Evolutionary conservation across 2,329 filamentous ascomycete species (phyloP).

Genomic region (Colletotrichum karsti): DNA sequence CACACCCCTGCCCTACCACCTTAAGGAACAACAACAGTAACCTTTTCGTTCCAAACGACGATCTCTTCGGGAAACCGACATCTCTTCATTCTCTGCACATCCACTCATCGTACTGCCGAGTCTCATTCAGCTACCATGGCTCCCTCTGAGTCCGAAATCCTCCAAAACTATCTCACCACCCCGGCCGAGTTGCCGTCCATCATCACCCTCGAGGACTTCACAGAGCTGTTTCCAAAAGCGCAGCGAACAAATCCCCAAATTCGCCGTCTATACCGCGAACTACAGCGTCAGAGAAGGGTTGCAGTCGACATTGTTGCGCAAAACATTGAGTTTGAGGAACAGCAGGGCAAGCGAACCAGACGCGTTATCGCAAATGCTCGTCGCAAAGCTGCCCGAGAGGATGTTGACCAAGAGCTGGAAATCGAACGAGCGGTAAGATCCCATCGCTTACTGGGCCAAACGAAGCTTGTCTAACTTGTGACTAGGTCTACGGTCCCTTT

Average conservation of each 20-base stretch:
- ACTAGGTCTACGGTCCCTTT: constrained; percentile 66
- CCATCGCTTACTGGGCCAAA: background rate
- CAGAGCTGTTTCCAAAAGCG: constrained; percentile 75
- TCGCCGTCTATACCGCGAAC: constrained; percentile 77
- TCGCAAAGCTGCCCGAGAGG: constrained; percentile 60
- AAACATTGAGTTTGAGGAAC: constrained; percentile 73
- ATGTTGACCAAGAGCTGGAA: constrained; percentile 70
- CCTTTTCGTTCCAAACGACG: background rate
- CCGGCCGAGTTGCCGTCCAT: constrained; percentile 79
- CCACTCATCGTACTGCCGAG: too few species aligned
- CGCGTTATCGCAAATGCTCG: constrained; percentile 64
- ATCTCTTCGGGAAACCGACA: too few species aligned
- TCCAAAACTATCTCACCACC: constrained; percentile 80
- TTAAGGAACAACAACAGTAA: background rate
- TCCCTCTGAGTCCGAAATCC: constrained; percentile 77
- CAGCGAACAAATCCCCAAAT: constrained; percentile 74
- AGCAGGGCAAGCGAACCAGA: constrained; percentile 65
- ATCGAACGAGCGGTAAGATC: constrained; percentile 64
- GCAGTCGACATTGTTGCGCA: constrained; percentile 72
- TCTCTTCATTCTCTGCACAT: too few species aligned
- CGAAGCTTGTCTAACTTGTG: background rate
- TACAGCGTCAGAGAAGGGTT: constrained; percentile 77
- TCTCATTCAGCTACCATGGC: constrained; percentile 61
- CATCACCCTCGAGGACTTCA: constrained; percentile 79
- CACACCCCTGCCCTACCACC: background rate